phyloP scores from a whole-genome alignment of 257 asterid species.

The Gentiana straminea region DNA sequence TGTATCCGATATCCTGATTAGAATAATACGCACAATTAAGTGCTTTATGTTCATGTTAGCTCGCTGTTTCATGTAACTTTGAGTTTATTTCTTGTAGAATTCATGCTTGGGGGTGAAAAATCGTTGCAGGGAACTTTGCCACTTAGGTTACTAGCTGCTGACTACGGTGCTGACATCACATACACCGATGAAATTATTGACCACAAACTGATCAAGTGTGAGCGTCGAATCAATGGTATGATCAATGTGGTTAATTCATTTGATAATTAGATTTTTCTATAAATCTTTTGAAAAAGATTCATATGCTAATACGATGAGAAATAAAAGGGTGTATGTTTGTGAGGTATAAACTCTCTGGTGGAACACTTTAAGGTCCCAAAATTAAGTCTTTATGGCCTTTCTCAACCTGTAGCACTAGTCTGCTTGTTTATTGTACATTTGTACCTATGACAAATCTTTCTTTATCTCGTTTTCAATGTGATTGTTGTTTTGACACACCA shows the following conservation, averaged over 20 bases:
- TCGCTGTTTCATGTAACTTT: neutral
- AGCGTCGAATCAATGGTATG: constrained; percentile 61
- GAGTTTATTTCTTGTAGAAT: neutral
- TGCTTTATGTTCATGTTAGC: neutral
- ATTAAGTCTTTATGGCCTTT: neutral
- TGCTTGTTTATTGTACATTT: neutral
- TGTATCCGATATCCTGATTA: neutral
- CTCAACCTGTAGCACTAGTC: neutral
- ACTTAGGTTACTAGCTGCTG: constrained; percentile 73
- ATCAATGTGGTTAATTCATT: neutral
- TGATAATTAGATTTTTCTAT: too few relatives aligned
- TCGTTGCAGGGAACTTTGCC: constrained; percentile 72
- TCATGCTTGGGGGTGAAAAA: constrained; percentile 9
- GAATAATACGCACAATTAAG: too few relatives aligned
- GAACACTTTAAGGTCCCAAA: too few relatives aligned
- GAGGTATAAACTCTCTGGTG: too few relatives aligned
- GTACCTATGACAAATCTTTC: too few relatives aligned
- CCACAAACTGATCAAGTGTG: constrained; percentile 82
- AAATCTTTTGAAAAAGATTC: too few relatives aligned
- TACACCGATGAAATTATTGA: constrained; percentile 96
- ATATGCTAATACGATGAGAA: too few relatives aligned
- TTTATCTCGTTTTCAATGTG: too few relatives aligned
- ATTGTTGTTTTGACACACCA: too few relatives aligned
- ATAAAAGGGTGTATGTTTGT: too few relatives aligned
- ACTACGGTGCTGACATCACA: constrained; percentile 81